A percentile compares a stretch with the other conserved stretches of the same genome.
These are phyloP conservation scores for Fonsecaea pedrosoi DNA, from an alignment of 2,329 filamentous ascomycete genomes.

Conservation along the genomic window DNA sequence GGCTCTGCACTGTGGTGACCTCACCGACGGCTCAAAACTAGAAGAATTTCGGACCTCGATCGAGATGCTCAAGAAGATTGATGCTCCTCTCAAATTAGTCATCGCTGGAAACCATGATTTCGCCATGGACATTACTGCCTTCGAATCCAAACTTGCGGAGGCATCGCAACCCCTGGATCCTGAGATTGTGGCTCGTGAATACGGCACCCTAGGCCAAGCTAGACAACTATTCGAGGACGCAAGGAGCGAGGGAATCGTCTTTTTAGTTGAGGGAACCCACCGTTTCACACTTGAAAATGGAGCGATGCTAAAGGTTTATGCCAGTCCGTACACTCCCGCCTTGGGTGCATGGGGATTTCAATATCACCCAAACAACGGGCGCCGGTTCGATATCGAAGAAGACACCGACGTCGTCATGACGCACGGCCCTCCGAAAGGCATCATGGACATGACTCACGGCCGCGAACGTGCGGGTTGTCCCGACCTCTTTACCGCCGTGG, in stretches of 20 bases:
- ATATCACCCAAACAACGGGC: conserved; percentile 50
- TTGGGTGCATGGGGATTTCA: conserved; percentile 59
- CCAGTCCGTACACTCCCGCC: conserved; percentile 61
- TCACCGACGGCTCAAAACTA: conserved; percentile 54
- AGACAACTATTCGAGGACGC: conserved; percentile 50
- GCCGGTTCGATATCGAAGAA: conserved; percentile 46
- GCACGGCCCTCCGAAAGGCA: conserved; percentile 61
- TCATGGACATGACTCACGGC: conserved; percentile 55
- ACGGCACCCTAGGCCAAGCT: conserved; percentile 50
- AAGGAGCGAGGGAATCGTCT: conserved; percentile 49
- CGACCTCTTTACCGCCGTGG: conserved; percentile 44
- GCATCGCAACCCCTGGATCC: conserved; percentile 41
- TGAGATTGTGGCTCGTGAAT: conserved; percentile 45
- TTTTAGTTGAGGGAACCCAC: conserved; percentile 61
- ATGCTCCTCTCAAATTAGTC: conserved; percentile 60
- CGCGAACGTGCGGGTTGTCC: conserved; percentile 45
- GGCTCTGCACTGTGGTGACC: conserved; percentile 61
- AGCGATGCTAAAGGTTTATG: conserved; percentile 57
- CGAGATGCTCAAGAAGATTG: conserved; percentile 49
- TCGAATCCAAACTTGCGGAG: conserved; percentile 46
- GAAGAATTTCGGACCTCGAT: conserved; percentile 53
- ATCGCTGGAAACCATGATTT: conserved; percentile 65
- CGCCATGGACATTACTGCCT: conserved; percentile 48
- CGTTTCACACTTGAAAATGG: conserved; percentile 59
- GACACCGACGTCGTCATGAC: conserved; percentile 60